Conservation (phyloP, 1,284 basidiomycete genomes). For the Uromyces viciae-fabae region DNA sequence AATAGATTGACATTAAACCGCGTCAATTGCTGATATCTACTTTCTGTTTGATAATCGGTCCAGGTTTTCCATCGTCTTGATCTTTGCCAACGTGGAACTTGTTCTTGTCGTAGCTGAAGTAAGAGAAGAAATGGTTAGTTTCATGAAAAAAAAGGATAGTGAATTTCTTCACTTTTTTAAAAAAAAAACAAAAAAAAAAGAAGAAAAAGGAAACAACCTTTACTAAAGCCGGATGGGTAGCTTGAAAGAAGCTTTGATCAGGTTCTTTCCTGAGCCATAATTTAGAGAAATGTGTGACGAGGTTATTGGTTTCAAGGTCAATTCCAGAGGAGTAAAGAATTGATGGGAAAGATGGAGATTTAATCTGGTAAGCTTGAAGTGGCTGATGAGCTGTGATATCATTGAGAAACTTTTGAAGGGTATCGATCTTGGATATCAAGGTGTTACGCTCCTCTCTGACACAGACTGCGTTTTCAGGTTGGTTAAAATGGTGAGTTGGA, state of each 20-base stretch:
- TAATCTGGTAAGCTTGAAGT: slow-evolving; percentile 6
- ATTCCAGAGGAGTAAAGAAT: neutral
- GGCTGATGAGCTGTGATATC: slow-evolving; percentile 21
- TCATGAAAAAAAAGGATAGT: neutral
- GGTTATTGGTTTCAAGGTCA: slow-evolving; percentile 41
- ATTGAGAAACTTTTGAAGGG: slow-evolving; percentile 3
- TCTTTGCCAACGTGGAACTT: neutral
- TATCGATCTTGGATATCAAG: slow-evolving; percentile 10
- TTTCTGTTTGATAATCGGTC: slow-evolving; percentile 25
- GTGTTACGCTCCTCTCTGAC: slow-evolving; percentile 12
- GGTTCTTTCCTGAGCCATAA: slow-evolving; percentile 39
- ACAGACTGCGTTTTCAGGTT: neutral
- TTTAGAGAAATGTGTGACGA: slow-evolving; percentile 39
- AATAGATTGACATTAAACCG: slow-evolving; percentile 14
- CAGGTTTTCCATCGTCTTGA: slow-evolving; percentile 3
- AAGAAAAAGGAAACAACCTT: slow-evolving; percentile 4
- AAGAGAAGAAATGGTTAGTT: neutral
- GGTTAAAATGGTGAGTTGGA: neutral
- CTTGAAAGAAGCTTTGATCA: slow-evolving; percentile 24
- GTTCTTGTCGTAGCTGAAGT: slow-evolving; percentile 22
- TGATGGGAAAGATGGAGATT: slow-evolving; percentile 4
- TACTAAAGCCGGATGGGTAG: slow-evolving; percentile 33
- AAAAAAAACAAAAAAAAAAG: neutral
- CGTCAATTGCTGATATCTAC: slow-evolving; percentile 22
- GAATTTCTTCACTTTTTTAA: too few species aligned